These are phyloP conservation scores for Podila minutissima DNA, from an alignment of 192 early-diverging fungal species.

Conservation along the genomic window DNA sequence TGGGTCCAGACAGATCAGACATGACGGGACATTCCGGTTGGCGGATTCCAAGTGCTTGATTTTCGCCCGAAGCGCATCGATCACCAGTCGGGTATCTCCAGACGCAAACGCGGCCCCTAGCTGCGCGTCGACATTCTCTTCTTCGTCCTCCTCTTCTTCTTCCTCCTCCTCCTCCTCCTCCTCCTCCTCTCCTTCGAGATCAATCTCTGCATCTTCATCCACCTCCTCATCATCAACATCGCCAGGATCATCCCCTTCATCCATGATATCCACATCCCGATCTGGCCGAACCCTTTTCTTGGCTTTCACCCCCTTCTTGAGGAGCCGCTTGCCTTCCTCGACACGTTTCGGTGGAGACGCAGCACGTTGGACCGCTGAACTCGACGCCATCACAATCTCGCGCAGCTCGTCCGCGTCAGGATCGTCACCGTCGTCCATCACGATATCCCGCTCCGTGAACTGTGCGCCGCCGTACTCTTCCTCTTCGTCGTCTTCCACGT, in stretches of 20 bases:
- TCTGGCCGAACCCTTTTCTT: neutral
- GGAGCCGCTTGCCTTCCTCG: conserved; percentile 8
- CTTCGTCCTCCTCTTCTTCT: conserved; percentile 23
- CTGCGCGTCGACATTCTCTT: conserved; percentile 14
- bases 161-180: conserved; percentile 9
- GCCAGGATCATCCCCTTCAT: conserved; percentile 16
- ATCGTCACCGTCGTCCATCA: conserved; percentile 52
- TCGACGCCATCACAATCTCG: conserved; percentile 55
- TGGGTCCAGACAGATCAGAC: conserved; percentile 83
- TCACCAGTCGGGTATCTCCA: conserved; percentile 69
- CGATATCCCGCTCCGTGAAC: conserved; percentile 77
- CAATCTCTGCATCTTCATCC: conserved; percentile 42
- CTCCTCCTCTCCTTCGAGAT: conserved; percentile 33
- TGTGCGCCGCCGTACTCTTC: conserved; percentile 77
- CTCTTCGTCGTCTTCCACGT: conserved; percentile 85
- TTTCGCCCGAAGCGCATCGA: conserved; percentile 81
- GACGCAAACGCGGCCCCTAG: conserved; percentile 21
- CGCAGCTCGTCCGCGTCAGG: conserved; percentile 49
- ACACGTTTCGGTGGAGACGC: neutral
- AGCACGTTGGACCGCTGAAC: conserved; percentile 20
- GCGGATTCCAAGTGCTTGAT: conserved; percentile 71
- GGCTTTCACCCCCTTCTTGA: conserved; percentile 19
- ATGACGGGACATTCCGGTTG: conserved; percentile 62
- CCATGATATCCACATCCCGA: conserved; percentile 33
- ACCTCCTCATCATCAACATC: conserved; percentile 25